Base-by-base conservation (phyloP, 1,284 basidiomycete genomes). In the Puccinia horiana region DNA sequence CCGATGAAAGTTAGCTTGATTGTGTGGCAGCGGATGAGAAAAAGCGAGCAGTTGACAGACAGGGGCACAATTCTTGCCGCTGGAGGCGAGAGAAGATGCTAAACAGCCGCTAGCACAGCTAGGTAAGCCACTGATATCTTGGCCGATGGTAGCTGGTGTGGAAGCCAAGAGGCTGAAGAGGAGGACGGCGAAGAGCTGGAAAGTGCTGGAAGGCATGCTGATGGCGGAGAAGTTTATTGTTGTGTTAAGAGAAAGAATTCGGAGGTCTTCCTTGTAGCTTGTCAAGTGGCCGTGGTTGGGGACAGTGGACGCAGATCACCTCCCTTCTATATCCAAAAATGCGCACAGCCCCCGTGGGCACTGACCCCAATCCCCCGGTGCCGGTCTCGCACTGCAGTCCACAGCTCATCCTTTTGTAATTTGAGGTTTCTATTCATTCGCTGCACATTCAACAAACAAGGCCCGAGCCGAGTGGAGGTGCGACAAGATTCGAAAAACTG, bases 91-190 rank as follows among this genome's bases (percentile, higher is more conserved):
- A 16, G 76, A 11, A 11, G 76, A 37, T 16, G 44, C 26, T 52
- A 78, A 54, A 29, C 76, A 78, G 4, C 23, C n/a, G 32, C 23
- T 16, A 32, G 61, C 76, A 42, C 76, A 78, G 42, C 26, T 23
- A 16, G 76, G 76, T 5, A 78, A 23, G 47, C 44, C 63, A 26
- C 40, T 67, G 23, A 78, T 8, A 23, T 67, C 63, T 67, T 78
- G 76, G 42, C 14, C 69, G 69, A 49, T 26, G 26, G 69, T 52
- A 20, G 69, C 42, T 23, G 69, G 67, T 16, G 29, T 29, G 69
- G n/a, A 70, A 20, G 18, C 23, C 42, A 70, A 35, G 29, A 70
- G 23, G 69, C n/a, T 49, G 42, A 5, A 70, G 69, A 29, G n/a
- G 42, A 49, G n/a, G n/a, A 52, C 29, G n/a, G 69, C 29, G 69